Evolutionary conservation across 495 filamentous ascomycete species (phyloP).

Genomic region (Acidomyces sp.): DNA sequence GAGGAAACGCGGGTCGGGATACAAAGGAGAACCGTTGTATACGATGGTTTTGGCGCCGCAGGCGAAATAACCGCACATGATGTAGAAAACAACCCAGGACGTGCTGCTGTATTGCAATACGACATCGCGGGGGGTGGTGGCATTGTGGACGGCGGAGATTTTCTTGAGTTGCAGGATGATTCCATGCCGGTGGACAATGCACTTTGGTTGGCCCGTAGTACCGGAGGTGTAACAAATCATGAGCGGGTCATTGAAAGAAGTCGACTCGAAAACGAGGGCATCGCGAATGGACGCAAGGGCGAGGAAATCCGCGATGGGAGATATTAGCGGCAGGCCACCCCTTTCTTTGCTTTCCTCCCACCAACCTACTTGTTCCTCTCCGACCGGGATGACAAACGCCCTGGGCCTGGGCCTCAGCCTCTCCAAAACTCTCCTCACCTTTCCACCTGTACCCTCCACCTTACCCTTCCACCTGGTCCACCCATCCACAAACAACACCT

Average conservation of each 20-base stretch:
- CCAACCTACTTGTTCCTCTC: slow-evolving; percentile 41
- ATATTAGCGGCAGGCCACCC: too few species aligned
- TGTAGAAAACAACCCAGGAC: slow-evolving; percentile 77
- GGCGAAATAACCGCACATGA: slow-evolving; percentile 41
- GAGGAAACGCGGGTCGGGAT: slow-evolving; percentile 47
- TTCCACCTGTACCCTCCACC: slow-evolving; percentile 49
- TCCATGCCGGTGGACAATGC: slow-evolving; percentile 62
- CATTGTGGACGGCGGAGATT: slow-evolving; percentile 46
- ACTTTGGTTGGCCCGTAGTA: slow-evolving; percentile 63
- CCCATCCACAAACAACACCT: slow-evolving; percentile 66
- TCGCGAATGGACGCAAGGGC: slow-evolving; percentile 27
- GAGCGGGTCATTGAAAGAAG: slow-evolving; percentile 56
- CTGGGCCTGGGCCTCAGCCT: slow-evolving; percentile 50
- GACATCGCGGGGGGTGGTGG: slow-evolving; percentile 13
- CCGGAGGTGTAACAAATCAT: slow-evolving; percentile 60
- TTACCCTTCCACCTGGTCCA: slow-evolving; percentile 69
- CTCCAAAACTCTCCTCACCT: slow-evolving; percentile 51
- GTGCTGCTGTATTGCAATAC: slow-evolving; percentile 31
- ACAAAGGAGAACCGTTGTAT: slow-evolving; percentile 68
- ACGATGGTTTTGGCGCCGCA: slow-evolving; percentile 47
- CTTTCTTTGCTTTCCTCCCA: too few species aligned
- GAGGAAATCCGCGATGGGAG: slow-evolving; percentile 44
- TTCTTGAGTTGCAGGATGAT: slow-evolving; percentile 46
- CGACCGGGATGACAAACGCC: slow-evolving; percentile 46
- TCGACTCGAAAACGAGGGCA: slow-evolving; percentile 41